Percentiles rank a stretch among this genome's conserved stretches.
Evolutionary conservation across 257 asterid genomes (phyloP).

Genomic region (Plantago major): DNA sequence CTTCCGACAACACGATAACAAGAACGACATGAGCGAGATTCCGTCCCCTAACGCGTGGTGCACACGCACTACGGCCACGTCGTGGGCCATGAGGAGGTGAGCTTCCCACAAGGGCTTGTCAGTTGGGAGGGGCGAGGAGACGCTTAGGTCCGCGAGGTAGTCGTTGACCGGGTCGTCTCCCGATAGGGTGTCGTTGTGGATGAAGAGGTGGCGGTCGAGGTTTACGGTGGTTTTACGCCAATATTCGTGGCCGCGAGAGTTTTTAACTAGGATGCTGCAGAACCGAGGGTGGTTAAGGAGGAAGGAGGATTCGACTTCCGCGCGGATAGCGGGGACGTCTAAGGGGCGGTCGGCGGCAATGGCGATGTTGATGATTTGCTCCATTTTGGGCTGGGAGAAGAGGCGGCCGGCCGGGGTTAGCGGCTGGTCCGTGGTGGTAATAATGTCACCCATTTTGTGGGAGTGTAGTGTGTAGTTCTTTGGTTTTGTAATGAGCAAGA

Average conservation of each 20-base stretch:
- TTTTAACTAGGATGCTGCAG: constrained; percentile 60
- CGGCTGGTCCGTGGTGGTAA: constrained; percentile 39
- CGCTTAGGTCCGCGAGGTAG: constrained; percentile 62
- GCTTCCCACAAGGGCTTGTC: constrained; percentile 86
- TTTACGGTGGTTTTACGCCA: constrained; percentile 64
- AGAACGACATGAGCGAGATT: constrained; percentile 67
- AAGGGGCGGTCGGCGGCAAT: constrained; percentile 28
- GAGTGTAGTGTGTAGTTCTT: no score
- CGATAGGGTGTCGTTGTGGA: constrained; percentile 34
- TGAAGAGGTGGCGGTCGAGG: constrained; percentile 54
- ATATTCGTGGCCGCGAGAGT: constrained; percentile 51
- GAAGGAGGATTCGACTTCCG: constrained; percentile 37
- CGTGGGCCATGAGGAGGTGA: constrained; percentile 61
- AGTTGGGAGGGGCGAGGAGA: constrained; percentile 50
- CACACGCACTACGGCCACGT: constrained; percentile 41
- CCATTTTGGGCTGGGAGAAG: constrained; percentile 60
- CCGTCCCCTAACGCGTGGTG: constrained; percentile 96
- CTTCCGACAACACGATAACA: constrained; percentile 53
- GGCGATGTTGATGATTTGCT: constrained; percentile 50
- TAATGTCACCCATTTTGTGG: no score
- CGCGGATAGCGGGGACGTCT: constrained; percentile 36
- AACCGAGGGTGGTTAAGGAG: constrained; percentile 65
- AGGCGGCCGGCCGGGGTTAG: constrained; percentile 77
- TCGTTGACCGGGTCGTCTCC: constrained; percentile 59
- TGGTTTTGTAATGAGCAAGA: no score